Conservation (phyloP, 208 protist genomes). For the Strigomonas culicis region DNA sequence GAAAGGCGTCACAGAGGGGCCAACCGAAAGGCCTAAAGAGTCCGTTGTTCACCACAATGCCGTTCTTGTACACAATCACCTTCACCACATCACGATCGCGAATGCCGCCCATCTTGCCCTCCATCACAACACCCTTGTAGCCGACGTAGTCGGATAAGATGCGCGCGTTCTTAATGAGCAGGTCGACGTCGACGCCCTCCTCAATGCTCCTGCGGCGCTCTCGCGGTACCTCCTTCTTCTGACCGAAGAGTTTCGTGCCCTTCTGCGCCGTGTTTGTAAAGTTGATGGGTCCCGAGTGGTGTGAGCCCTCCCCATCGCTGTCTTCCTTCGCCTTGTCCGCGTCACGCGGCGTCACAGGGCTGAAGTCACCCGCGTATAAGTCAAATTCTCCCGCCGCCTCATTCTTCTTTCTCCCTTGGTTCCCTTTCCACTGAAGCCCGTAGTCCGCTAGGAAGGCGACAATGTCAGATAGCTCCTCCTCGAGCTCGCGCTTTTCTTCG, state of each 20-base stretch:
- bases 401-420: neutral
- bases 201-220: neutral
- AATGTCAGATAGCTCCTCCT: constrained; percentile 47
- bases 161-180: constrained; percentile 65
- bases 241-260: constrained; percentile 11
- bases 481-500: constrained; percentile 66
- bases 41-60: constrained; percentile 87
- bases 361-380: constrained; percentile 40
- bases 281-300: constrained; percentile 11
- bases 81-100: constrained; percentile 74
- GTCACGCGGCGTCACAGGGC: constrained; percentile 5
- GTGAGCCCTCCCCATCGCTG: neutral
- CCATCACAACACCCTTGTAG: constrained; percentile 53
- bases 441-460: constrained; percentile 40
- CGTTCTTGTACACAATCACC: constrained; percentile 85
- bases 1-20: constrained; percentile 82
- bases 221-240: neutral
- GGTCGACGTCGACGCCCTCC: constrained; percentile 41
- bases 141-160: constrained; percentile 88
- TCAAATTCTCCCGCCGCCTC: constrained; percentile 21
- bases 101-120: constrained; percentile 60
- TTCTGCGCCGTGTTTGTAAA: constrained; percentile 20
- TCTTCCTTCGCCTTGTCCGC: constrained; percentile 2
- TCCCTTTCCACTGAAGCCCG: constrained; percentile 34
- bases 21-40: constrained; percentile 87